Evolutionary conservation across 2,329 filamentous ascomycete genomes (phyloP).

Genomic region (Claviceps sp.): DNA sequence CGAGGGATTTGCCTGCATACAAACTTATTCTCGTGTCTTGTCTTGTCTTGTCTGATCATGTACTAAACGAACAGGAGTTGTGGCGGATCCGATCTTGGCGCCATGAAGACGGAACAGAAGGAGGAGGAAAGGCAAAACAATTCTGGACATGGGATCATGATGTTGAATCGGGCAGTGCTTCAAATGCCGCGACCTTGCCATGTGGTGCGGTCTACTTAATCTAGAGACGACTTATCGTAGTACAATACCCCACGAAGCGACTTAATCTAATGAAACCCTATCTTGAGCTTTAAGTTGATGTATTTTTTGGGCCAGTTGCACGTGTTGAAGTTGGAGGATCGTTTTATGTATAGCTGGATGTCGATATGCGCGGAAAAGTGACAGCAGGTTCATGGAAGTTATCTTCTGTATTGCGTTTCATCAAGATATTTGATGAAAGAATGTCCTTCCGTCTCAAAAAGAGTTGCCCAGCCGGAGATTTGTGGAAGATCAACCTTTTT

Average conservation of each 20-base stretch:
- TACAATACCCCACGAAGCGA: slow-evolving; percentile 7
- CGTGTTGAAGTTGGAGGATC: background rate
- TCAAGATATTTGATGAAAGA: too few species aligned
- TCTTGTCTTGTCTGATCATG: background rate
- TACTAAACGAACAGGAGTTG: background rate
- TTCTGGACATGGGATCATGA: background rate
- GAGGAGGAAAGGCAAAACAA: background rate
- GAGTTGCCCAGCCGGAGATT: too few species aligned
- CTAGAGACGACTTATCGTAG: slow-evolving; percentile 3
- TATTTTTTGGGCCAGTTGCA: background rate
- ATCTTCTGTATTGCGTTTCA: too few species aligned
- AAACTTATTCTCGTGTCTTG: background rate
- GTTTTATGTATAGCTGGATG: too few species aligned
- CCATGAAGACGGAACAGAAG: background rate
- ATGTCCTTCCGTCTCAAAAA: too few species aligned
- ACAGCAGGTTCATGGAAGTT: too few species aligned
- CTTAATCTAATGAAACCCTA: slow-evolving; percentile 4
- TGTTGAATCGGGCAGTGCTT: background rate
- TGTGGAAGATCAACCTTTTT: too few species aligned
- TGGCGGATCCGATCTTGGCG: background rate
- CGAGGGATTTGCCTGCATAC: background rate
- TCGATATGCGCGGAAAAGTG: too few species aligned
- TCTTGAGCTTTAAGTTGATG: background rate
- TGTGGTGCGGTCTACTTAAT: background rate
- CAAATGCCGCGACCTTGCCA: background rate